Evolutionary conservation across 371 early-diverging fungal species (phyloP).

Genomic region (Capillidium rhysosporum): DNA sequence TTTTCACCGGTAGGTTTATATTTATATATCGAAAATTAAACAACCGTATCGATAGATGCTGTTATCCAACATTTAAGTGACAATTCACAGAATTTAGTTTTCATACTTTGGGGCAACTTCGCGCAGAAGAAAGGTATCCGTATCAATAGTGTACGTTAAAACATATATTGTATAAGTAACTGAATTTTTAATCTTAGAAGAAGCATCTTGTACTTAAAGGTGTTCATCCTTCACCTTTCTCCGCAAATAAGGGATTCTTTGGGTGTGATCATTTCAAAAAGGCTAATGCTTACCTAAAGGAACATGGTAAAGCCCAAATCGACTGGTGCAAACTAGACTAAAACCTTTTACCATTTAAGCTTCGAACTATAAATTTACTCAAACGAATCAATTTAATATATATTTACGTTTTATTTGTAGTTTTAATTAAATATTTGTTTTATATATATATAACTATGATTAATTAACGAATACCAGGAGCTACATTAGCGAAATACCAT

Average conservation of each 20-base stretch:
- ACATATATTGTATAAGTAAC: constrained; percentile 10
- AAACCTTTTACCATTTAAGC: too few relatives aligned
- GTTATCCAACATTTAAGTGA: constrained; percentile 55
- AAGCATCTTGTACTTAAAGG: constrained; percentile 72
- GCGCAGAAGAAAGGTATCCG: constrained; percentile 56
- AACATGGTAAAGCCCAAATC: constrained; percentile 34
- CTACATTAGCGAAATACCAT: constrained; percentile 6
- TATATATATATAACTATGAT: too few relatives aligned
- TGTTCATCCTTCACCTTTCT: constrained; percentile 91
- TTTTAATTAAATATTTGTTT: too few relatives aligned
- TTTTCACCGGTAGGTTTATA: constrained; percentile 44
- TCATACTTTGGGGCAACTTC: constrained; percentile 94
- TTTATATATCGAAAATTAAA: neutral
- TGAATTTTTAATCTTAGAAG: constrained; percentile 13
- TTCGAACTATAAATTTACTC: too few relatives aligned
- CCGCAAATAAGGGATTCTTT: constrained; percentile 78
- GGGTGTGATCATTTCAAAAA: constrained; percentile 74
- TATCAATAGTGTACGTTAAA: constrained; percentile 25
- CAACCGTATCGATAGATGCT: constrained; percentile 24
- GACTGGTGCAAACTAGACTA: constrained; percentile 35
- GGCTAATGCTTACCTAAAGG: constrained; percentile 79
- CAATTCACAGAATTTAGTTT: constrained; percentile 49
- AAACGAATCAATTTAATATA: too few relatives aligned
- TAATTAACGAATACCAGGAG: constrained; percentile 7
- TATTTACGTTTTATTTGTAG: too few relatives aligned